Percentiles rank a stretch among this genome's conserved stretches.
phyloP scores from a whole-genome alignment of 2,329 filamentous ascomycete species.

The Nigrospora oryzae region DNA sequence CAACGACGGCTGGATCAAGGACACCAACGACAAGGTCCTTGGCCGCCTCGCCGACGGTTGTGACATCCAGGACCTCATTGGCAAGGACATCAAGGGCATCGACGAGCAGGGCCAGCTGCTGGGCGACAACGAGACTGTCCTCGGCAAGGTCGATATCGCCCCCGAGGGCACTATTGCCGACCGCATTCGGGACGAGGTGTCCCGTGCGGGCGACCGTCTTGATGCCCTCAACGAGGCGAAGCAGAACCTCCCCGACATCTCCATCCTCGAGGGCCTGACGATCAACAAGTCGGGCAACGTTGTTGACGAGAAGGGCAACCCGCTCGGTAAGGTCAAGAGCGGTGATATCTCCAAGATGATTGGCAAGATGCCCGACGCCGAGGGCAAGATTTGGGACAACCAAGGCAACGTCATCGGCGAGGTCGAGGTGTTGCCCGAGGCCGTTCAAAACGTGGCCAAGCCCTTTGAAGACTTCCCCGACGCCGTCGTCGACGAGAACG shows the following conservation, averaged over 20 bases:
- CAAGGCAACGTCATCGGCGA: conserved; percentile 23
- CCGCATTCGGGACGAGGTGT: conserved; percentile 20
- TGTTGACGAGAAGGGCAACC: conserved; percentile 33
- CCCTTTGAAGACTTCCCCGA: conserved; percentile 28
- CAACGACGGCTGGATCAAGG: conserved; percentile 36
- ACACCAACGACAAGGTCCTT: conserved; percentile 32
- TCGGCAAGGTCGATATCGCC: conserved; percentile 48
- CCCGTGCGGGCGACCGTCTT: conserved; percentile 19
- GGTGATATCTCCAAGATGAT: conserved; percentile 30
- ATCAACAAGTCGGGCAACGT: conserved; percentile 37
- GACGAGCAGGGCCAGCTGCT: conserved; percentile 59
- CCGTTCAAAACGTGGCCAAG: conserved; percentile 19
- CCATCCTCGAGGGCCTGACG: conserved; percentile 27
- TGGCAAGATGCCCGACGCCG: conserved; percentile 31
- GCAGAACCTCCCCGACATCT: conserved; percentile 15
- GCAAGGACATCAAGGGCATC: conserved; percentile 60
- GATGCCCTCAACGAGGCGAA: conserved; percentile 18
- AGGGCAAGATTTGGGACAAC: conserved; percentile 30
- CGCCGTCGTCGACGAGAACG: conserved; percentile 24
- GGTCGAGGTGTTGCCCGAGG: conserved; percentile 30
- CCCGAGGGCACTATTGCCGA: conserved; percentile 32
- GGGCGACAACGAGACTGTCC: conserved; percentile 55
- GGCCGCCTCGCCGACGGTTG: conserved; percentile 21
- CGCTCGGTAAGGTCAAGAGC: conserved; percentile 31
- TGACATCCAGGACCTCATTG: conserved; percentile 23